A percentile compares a stretch with the other conserved stretches of the same genome.
phyloP scores from a whole-genome alignment of 805 yeast species.

The Wickerhamiella lipophila region DNA sequence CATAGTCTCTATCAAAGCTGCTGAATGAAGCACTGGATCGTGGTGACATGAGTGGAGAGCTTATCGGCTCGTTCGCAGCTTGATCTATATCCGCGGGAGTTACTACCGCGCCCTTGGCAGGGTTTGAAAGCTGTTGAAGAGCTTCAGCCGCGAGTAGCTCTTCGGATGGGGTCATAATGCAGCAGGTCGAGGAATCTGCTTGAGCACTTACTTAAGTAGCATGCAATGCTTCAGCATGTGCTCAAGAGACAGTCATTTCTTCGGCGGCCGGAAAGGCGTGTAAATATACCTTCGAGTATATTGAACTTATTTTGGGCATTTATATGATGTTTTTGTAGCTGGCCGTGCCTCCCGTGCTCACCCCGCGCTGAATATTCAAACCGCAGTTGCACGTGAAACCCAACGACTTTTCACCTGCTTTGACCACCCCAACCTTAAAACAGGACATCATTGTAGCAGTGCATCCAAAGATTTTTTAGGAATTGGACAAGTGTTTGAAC shows the following conservation, averaged over 20 bases:
- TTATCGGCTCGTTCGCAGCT: background rate
- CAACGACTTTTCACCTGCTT: background rate
- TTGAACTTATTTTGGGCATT: background rate
- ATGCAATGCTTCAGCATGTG: constrained; percentile 1
- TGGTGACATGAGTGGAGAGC: constrained; percentile 1
- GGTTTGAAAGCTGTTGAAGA: constrained; percentile 17
- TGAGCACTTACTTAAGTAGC: background rate
- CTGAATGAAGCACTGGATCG: background rate
- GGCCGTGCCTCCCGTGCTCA: background rate
- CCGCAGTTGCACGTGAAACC: constrained; percentile 3
- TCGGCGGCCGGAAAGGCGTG: background rate
- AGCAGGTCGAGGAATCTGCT: background rate
- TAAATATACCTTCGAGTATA: background rate
- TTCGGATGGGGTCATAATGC: constrained; percentile 14
- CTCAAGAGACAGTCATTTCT: background rate
- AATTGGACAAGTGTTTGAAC: background rate
- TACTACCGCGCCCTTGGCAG: background rate
- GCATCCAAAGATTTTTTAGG: too few relatives aligned
- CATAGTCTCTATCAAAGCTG: constrained; percentile 6
- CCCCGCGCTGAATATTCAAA: background rate
- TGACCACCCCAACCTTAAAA: too few relatives aligned
- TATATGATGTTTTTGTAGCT: background rate
- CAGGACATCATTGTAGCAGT: too few relatives aligned
- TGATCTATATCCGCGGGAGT: background rate
- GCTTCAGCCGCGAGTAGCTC: constrained; percentile 23